Percentiles rank a stretch among this genome's conserved stretches.
Evolutionary conservation across 2,329 filamentous ascomycete genomes (phyloP).

Genomic region (Cercospora beticola): DNA sequence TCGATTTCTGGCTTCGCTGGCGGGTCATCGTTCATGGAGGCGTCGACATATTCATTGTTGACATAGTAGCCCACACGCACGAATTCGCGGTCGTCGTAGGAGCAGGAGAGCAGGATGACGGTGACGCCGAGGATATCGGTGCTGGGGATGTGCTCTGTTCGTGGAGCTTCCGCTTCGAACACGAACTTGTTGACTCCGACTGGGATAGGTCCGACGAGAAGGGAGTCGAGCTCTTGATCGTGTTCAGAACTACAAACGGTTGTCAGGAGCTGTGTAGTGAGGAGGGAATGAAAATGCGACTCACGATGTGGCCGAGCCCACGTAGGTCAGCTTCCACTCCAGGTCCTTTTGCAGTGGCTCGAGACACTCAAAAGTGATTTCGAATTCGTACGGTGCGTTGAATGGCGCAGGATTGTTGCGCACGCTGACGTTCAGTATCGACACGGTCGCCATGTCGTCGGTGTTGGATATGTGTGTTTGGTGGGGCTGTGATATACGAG

Average conservation of each 20-base stretch:
- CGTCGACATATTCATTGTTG: slow-evolving; percentile 97
- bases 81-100: slow-evolving; percentile 95
- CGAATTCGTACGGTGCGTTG: slow-evolving; percentile 88
- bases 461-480: not conserved
- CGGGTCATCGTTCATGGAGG: slow-evolving; percentile 83
- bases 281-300: slow-evolving; percentile 39
- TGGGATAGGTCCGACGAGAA: slow-evolving; percentile 95
- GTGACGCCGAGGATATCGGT: slow-evolving; percentile 96
- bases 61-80: slow-evolving; percentile 99
- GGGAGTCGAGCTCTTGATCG: slow-evolving; percentile 95
- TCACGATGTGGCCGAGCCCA: slow-evolving; percentile 95
- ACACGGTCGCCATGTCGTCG: slow-evolving; percentile 85
- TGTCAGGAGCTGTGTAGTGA: slow-evolving; percentile 11
- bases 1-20: slow-evolving; percentile 91
- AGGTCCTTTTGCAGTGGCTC: slow-evolving; percentile 95
- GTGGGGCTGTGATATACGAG: not conserved
- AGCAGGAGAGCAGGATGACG: slow-evolving; percentile 92
- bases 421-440: slow-evolving; percentile 90
- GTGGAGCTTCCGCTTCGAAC: slow-evolving; percentile 91
- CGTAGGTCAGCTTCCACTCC: slow-evolving; percentile 99
- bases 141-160: slow-evolving; percentile 85
- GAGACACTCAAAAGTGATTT: slow-evolving; percentile 98
- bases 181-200: slow-evolving; percentile 98
- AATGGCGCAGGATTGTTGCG: slow-evolving; percentile 97
- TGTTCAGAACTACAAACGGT: slow-evolving; percentile 72